Conservation (phyloP, 2,329 filamentous ascomycete species). For the Talaromyces sp. region DNA sequence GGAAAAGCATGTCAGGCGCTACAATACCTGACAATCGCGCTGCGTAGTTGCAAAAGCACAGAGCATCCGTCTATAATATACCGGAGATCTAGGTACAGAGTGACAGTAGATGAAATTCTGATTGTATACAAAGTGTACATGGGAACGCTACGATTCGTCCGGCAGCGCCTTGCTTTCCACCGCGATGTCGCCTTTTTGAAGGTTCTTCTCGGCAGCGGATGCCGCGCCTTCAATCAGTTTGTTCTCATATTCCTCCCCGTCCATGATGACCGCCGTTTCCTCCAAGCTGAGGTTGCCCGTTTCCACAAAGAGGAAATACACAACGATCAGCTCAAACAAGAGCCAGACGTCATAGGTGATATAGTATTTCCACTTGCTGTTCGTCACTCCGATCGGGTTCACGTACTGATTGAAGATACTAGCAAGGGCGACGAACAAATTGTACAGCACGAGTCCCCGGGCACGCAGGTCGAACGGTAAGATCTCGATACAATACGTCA, state of each 20-base stretch:
- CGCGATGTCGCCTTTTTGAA: background rate
- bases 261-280: slow-evolving; percentile 21
- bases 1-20: no score
- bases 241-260: slow-evolving; percentile 16
- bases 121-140: background rate
- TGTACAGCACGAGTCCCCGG: slow-evolving; percentile 27
- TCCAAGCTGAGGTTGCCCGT: slow-evolving; percentile 35
- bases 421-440: background rate
- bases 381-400: slow-evolving; percentile 1
- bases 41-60: no score
- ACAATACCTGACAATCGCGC: no score
- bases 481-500: slow-evolving; percentile 29
- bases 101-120: background rate
- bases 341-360: slow-evolving; percentile 11
- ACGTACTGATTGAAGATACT: slow-evolving; percentile 14
- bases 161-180: background rate
- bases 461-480: slow-evolving; percentile 38
- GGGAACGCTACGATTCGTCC: background rate
- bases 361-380: slow-evolving; percentile 1
- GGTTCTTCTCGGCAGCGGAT: background rate
- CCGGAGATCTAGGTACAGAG: no score
- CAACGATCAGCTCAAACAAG: slow-evolving; percentile 27
- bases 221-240: background rate
- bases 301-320: slow-evolving; percentile 32
- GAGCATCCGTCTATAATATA: no score